A percentile compares a stretch with the other conserved stretches of the same genome.
phyloP scores from a whole-genome alignment of 2,329 filamentous ascomycete genomes.

The Fusarium temperatum region DNA sequence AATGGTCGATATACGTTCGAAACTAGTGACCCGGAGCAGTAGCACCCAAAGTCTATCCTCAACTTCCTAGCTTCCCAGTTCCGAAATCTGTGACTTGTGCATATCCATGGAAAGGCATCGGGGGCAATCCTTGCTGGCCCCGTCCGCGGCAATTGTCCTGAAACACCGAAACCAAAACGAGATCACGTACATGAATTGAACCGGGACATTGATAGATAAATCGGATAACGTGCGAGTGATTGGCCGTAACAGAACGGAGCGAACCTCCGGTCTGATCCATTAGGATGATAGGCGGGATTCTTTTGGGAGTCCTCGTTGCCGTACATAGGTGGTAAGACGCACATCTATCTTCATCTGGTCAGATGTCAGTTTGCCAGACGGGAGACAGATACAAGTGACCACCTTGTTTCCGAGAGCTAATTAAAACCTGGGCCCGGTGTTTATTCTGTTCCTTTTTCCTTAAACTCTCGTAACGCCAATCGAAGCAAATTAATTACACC shows the following conservation, averaged over 20 bases:
- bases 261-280: slow-evolving; percentile 22
- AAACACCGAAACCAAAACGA: slow-evolving; percentile 5
- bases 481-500: slow-evolving; percentile 28
- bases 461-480: slow-evolving; percentile 34
- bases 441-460: slow-evolving; percentile 3
- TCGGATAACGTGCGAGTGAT: slow-evolving; percentile 7
- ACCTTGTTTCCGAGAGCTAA: slow-evolving; percentile 40
- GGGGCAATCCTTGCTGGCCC: neutral
- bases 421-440: slow-evolving; percentile 13
- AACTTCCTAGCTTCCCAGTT: neutral
- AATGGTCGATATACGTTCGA: slow-evolving; percentile 17
- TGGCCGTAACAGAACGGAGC: slow-evolving; percentile 17
- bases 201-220: slow-evolving; percentile 12
- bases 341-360: slow-evolving; percentile 36
- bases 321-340: slow-evolving; percentile 13
- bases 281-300: slow-evolving; percentile 18
- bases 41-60: slow-evolving; percentile 6
- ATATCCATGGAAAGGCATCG: slow-evolving; percentile 2
- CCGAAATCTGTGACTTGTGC: neutral
- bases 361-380: slow-evolving; percentile 36
- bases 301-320: slow-evolving; percentile 8
- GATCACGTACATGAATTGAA: slow-evolving; percentile 18
- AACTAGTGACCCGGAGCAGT: slow-evolving; percentile 20
- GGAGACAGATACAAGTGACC: slow-evolving; percentile 19
- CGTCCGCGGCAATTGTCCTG: slow-evolving; percentile 1